phyloP scores from a whole-genome alignment of 176 grass and related monocot species.

The Ensete ventricosum region DNA sequence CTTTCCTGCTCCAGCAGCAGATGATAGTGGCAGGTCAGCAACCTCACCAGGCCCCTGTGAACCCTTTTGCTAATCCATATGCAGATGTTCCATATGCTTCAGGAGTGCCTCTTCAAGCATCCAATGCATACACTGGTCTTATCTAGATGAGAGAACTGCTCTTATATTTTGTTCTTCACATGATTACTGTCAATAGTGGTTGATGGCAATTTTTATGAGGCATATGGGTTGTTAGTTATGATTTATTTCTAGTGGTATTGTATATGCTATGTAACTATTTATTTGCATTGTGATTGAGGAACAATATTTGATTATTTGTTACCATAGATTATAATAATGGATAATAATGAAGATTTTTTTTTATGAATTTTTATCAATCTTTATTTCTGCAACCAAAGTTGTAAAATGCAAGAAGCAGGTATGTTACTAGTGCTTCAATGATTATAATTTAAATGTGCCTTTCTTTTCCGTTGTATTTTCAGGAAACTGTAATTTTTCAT shows the following conservation, averaged over 20 bases:
- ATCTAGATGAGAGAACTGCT: constrained; percentile 30
- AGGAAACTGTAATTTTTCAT: too few species aligned
- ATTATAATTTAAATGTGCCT: too few species aligned
- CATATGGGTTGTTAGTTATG: background rate
- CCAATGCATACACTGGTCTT: constrained; percentile 43
- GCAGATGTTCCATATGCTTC: constrained; percentile 26
- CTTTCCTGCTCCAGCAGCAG: constrained; percentile 79
- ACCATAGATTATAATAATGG: constrained; percentile 1
- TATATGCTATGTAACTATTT: background rate
- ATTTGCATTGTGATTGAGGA: background rate
- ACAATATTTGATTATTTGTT: background rate
- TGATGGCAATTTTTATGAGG: constrained; percentile 2
- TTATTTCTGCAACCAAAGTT: too few species aligned
- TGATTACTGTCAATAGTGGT: constrained; percentile 4
- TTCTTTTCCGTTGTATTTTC: too few species aligned
- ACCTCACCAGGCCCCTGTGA: constrained; percentile 30
- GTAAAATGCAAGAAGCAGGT: too few species aligned
- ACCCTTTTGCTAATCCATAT: constrained; percentile 50
- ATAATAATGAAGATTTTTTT: background rate
- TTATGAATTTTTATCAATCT: too few species aligned
- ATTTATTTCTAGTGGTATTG: constrained; percentile 5
- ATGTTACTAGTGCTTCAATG: too few species aligned
- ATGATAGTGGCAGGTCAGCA: constrained; percentile 48
- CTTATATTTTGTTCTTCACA: constrained; percentile 1
- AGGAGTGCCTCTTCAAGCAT: constrained; percentile 37